A percentile compares a stretch with the other conserved stretches of the same genome.
Conservation (phyloP, 257 asterid genomes). For the Solanum bulbocastanum region DNA sequence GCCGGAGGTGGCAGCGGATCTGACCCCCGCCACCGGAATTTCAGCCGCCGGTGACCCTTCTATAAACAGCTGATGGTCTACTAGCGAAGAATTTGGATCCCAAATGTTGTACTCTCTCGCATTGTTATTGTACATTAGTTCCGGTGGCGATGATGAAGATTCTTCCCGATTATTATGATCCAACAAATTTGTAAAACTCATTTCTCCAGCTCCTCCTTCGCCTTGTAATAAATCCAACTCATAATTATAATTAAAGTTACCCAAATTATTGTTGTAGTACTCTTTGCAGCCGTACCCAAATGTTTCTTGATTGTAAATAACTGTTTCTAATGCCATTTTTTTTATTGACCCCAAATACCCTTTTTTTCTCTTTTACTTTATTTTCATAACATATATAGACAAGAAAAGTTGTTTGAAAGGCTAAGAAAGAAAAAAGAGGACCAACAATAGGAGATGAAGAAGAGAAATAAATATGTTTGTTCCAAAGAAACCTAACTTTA, state of each 20-base stretch:
- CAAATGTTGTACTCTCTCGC: not conserved
- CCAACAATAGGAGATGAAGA: not conserved
- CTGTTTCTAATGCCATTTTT: constrained; percentile 30
- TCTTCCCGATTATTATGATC: constrained; percentile 11
- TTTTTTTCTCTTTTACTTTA: not conserved
- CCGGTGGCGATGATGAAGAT: constrained; percentile 8
- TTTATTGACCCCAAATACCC: not conserved
- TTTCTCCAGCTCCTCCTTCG: constrained; percentile 11
- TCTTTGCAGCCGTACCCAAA: constrained; percentile 23
- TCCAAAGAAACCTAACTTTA: constrained; percentile 1
- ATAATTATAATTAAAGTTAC: constrained; percentile 1
- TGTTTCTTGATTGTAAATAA: constrained; percentile 21
- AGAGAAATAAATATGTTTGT: not conserved
- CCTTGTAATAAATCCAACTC: constrained; percentile 9
- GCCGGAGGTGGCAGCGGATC: not conserved
- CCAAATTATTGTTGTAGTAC: not conserved
- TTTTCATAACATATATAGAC: not conserved
- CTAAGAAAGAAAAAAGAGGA: not conserved
- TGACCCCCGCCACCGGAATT: not conserved
- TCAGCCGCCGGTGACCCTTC: constrained; percentile 6
- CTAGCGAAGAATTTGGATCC: constrained; percentile 25
- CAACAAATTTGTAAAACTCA: constrained; percentile 9
- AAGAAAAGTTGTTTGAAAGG: not conserved
- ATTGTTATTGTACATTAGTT: not conserved
- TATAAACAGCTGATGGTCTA: not conserved